Evolutionary conservation across 441 rosid genomes (phyloP).

Genomic region (Populus tomentosa): DNA sequence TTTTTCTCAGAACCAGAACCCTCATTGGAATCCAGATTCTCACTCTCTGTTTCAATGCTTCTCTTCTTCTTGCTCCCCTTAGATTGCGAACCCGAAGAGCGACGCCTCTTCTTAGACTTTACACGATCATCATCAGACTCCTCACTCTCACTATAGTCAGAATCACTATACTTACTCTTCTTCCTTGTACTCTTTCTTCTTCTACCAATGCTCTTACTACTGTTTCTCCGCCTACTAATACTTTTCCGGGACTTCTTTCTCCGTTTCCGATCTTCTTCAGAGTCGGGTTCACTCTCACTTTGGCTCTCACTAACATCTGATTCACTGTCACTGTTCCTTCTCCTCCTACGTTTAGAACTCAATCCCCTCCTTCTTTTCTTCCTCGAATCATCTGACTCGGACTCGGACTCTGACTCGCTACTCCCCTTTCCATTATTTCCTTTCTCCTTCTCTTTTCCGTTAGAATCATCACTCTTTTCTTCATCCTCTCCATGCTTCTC

Average conservation of each 20-base stretch:
- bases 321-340: constrained; percentile 31
- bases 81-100: constrained; percentile 22
- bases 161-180: constrained; percentile 41
- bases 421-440: constrained; percentile 14
- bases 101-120: constrained; percentile 39
- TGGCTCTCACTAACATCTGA: constrained; percentile 39
- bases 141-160: constrained; percentile 47
- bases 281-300: constrained; percentile 34
- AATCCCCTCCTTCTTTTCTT: constrained; percentile 20
- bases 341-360: constrained; percentile 32
- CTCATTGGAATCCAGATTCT: constrained; percentile 15
- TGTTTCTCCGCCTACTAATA: constrained; percentile 26
- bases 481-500: constrained; percentile 12
- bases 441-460: constrained; percentile 29
- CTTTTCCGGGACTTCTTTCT: constrained; percentile 42
- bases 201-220: constrained; percentile 24
- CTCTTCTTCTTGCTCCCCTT: constrained; percentile 34
- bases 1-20: constrained; percentile 31
- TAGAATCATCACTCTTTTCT: constrained; percentile 26
- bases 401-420: constrained; percentile 17
- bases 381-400: constrained; percentile 31
- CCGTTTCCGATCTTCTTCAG: constrained; percentile 41
- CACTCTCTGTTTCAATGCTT: constrained; percentile 39
- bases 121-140: constrained; percentile 30
- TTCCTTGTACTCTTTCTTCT: constrained; percentile 38